phyloP scores from a whole-genome alignment of 78 protist genomes.

The Tieghemostelium lacteum region DNA sequence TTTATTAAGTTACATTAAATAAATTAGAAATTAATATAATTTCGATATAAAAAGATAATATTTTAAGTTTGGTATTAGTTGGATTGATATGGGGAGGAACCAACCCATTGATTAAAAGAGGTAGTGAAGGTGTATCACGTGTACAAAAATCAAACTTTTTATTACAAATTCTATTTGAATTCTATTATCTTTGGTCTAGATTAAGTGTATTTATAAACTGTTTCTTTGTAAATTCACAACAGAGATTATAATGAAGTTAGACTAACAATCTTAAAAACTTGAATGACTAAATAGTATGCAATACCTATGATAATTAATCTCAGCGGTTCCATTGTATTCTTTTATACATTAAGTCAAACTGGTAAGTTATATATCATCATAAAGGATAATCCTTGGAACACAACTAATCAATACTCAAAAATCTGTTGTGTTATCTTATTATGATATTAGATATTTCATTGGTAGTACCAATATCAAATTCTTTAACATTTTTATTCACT shows the following conservation, averaged over 20 bases:
- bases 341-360: constrained; percentile 55
- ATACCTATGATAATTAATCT: constrained; percentile 68
- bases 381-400: no score
- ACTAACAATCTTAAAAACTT: not conserved
- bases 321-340: constrained; percentile 76
- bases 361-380: not conserved
- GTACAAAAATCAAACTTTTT: constrained; percentile 13
- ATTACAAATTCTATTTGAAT: constrained; percentile 34
- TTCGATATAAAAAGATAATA: constrained; percentile 10
- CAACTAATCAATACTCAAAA: not conserved
- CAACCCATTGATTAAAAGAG: constrained; percentile 77
- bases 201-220: constrained; percentile 17
- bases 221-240: not conserved
- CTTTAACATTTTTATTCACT: constrained; percentile 78
- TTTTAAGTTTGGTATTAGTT: constrained; percentile 47
- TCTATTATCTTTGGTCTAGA: constrained; percentile 65
- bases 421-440: not conserved
- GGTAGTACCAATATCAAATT: constrained; percentile 78
- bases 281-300: constrained; percentile 33
- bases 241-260: not conserved
- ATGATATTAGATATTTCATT: constrained; percentile 48
- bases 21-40: no score
- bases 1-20: no score
- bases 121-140: constrained; percentile 62
- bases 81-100: constrained; percentile 83